These are phyloP conservation scores for Coemansia biformis DNA, from an alignment of 192 early-diverging fungal genomes.

Conservation along the genomic window DNA sequence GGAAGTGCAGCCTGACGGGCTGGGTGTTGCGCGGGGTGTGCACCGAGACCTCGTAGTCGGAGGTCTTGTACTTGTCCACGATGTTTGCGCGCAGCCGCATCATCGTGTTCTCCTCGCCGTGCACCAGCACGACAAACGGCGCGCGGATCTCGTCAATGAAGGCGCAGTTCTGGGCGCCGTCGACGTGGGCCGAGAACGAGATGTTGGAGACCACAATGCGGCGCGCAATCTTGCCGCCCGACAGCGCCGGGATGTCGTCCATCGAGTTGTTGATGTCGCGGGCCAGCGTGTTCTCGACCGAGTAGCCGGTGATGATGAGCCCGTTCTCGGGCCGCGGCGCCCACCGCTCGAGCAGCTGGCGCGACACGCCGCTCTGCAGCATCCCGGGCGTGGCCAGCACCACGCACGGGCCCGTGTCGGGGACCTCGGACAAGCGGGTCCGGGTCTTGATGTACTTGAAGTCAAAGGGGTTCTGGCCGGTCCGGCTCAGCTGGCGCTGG, in stretches of 20 bases:
- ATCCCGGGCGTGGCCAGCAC: conserved; percentile 99
- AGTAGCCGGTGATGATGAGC: conserved; percentile 93
- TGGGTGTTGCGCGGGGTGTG: conserved; percentile 87
- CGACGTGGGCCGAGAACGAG: conserved; percentile 97
- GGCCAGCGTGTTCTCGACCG: conserved; percentile 93
- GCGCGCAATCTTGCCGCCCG: conserved; percentile 73
- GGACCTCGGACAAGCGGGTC: conserved; percentile 79
- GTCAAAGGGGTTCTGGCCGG: conserved; percentile 86
- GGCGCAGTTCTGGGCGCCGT: conserved; percentile 90
- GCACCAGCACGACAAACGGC: conserved; percentile 88
- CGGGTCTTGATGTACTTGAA: conserved; percentile 94
- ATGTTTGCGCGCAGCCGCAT: conserved; percentile 79
- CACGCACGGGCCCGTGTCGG: conserved; percentile 94
- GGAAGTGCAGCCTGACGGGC: conserved; percentile 83
- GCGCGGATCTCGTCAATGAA: conserved; percentile 95
- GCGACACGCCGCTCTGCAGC: conserved; percentile 92
- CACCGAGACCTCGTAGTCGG: conserved; percentile 74
- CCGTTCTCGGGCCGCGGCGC: conserved; percentile 87
- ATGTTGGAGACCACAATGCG: conserved; percentile 88
- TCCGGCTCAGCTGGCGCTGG: conserved; percentile 70
- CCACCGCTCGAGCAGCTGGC: conserved; percentile 96
- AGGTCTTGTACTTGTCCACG: conserved; percentile 72
- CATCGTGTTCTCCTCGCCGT: conserved; percentile 96
- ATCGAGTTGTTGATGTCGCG: conserved; percentile 81
- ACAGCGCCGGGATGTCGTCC: conserved; percentile 71